These are phyloP conservation scores for Wickerhamiella galacta DNA, from an alignment of 805 yeast genomes.

Conservation along the genomic window DNA sequence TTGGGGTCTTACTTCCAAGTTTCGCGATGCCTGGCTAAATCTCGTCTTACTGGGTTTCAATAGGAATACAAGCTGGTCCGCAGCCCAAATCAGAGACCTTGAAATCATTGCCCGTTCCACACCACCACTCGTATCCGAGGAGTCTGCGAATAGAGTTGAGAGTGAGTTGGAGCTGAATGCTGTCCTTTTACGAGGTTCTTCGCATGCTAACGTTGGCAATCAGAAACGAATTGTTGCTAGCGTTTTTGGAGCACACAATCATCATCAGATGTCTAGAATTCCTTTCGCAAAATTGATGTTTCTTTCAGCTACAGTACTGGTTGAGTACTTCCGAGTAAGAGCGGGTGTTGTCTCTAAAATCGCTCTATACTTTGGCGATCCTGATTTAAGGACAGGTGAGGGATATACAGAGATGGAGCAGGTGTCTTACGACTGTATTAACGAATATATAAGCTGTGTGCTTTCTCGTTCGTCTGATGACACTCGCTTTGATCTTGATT, in stretches of 20 bases:
- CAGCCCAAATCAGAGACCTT: slow-evolving; percentile 32
- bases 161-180: slow-evolving; percentile 86
- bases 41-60: slow-evolving; percentile 80
- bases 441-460: slow-evolving; percentile 32
- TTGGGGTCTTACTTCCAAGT: slow-evolving; percentile 37
- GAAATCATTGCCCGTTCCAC: slow-evolving; percentile 67
- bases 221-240: slow-evolving; percentile 37
- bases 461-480: slow-evolving; percentile 37
- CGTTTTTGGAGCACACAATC: slow-evolving; percentile 14
- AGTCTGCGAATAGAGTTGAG: slow-evolving; percentile 68
- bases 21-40: slow-evolving; percentile 89
- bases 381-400: slow-evolving; percentile 51
- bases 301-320: slow-evolving; percentile 59
- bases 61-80: slow-evolving; percentile 29
- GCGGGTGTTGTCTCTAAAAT: slow-evolving; percentile 71
- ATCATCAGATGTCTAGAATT: slow-evolving; percentile 33
- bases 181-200: slow-evolving; percentile 75
- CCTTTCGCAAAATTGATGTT: slow-evolving; percentile 48
- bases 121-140: slow-evolving; percentile 75
- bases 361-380: slow-evolving; percentile 70
- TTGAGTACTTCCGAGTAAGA: slow-evolving; percentile 64
- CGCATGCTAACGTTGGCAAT: slow-evolving; percentile 59
- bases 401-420: slow-evolving; percentile 52
- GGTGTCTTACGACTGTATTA: slow-evolving; percentile 42
- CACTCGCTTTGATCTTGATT: slow-evolving; percentile 37